Conservation (phyloP, 805 yeast species). For the Pichia cabralensis region DNA sequence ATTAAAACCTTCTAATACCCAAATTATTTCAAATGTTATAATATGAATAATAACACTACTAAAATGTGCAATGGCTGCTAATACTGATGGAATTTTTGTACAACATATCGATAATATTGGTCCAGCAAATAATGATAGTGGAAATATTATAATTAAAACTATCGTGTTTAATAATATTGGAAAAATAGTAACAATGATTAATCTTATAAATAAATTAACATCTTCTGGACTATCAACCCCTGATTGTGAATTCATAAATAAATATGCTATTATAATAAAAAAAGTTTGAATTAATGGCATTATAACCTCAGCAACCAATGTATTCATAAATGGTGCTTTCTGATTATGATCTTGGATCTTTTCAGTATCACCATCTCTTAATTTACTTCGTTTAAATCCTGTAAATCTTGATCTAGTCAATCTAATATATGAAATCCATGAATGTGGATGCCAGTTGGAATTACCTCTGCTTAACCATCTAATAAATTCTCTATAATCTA, state of each 20-base stretch:
- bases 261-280: slow-evolving; percentile 60
- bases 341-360: slow-evolving; percentile 35
- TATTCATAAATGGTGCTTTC: slow-evolving; percentile 69
- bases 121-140: slow-evolving; percentile 29
- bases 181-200: slow-evolving; percentile 39
- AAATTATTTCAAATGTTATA: slow-evolving; percentile 27
- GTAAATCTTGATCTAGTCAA: slow-evolving; percentile 79
- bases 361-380: slow-evolving; percentile 53
- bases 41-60: slow-evolving; percentile 27
- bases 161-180: slow-evolving; percentile 37
- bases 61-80: slow-evolving; percentile 34
- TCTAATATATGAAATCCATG: slow-evolving; percentile 75
- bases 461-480: slow-evolving; percentile 83
- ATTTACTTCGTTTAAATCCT: slow-evolving; percentile 76
- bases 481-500: slow-evolving; percentile 39
- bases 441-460: slow-evolving; percentile 49
- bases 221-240: slow-evolving; percentile 52
- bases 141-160: slow-evolving; percentile 25
- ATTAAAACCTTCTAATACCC: slow-evolving; percentile 34
- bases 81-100: slow-evolving; percentile 24
- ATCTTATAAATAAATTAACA: slow-evolving; percentile 51
- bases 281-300: slow-evolving; percentile 64
- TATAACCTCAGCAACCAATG: slow-evolving; percentile 70
- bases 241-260: slow-evolving; percentile 78
- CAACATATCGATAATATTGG: slow-evolving; percentile 28